Evolutionary conservation across 2,329 filamentous ascomycete species (phyloP).

Genomic region (Orbilia blumenaviensis): DNA sequence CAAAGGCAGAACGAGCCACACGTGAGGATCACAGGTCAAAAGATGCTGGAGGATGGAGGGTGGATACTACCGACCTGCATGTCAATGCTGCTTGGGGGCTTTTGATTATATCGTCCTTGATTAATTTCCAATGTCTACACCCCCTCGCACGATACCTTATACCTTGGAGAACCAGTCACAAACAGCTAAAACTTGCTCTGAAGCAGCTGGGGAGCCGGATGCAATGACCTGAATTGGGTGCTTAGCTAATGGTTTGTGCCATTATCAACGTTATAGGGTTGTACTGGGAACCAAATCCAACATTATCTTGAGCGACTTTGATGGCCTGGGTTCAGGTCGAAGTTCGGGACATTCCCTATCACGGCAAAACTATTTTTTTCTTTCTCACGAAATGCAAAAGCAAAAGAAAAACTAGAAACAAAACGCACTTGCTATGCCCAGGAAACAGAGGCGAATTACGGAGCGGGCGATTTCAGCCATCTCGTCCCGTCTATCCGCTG

Average conservation of each 20-base stretch:
- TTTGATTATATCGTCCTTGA: background rate
- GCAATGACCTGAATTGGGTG: background rate
- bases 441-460: constrained; percentile 9
- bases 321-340: too few species aligned
- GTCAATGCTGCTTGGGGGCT: background rate
- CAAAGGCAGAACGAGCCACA: constrained; percentile 8
- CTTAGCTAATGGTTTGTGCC: background rate
- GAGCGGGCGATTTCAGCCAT: constrained; percentile 49
- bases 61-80: constrained; percentile 18
- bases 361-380: constrained; percentile 4
- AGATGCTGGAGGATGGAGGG: constrained; percentile 18
- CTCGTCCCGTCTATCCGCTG: constrained; percentile 52
- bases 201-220: background rate
- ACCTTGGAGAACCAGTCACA: background rate
- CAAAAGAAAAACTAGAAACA: constrained; percentile 1
- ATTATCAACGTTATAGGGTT: constrained; percentile 24
- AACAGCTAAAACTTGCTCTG: background rate
- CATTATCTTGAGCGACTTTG: constrained; percentile 28
- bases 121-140: background rate
- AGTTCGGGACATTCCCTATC: constrained; percentile 8
- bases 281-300: background rate
- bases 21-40: constrained; percentile 12
- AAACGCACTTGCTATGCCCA: constrained; percentile 10
- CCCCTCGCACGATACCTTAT: too few species aligned
- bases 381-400: constrained; percentile 1